Evolutionary conservation across 495 filamentous ascomycete genomes (phyloP).

Genomic region (Talaromyces thailandensis): DNA sequence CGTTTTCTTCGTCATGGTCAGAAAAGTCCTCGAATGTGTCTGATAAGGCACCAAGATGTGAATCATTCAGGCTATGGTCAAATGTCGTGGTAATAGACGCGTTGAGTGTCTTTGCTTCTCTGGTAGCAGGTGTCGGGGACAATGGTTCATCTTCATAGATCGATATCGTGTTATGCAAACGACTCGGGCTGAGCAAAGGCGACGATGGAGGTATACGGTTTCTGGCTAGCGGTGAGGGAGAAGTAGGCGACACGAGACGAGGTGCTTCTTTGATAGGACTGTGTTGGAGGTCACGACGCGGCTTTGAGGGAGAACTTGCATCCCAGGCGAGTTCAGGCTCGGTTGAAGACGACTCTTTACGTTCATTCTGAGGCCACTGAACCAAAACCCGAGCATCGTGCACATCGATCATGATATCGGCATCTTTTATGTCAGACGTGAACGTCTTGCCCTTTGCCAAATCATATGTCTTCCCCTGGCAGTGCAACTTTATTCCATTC

Average conservation of each 20-base stretch:
- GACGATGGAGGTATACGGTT: conserved; percentile 34
- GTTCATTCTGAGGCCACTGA: conserved; percentile 66
- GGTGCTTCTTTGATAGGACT: conserved; percentile 59
- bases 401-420: conserved; percentile 92
- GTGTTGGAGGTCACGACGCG: conserved; percentile 29
- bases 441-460: conserved; percentile 83
- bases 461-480: conserved; percentile 79
- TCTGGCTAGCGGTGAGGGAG: conserved; percentile 57
- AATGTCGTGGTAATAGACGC: conserved; percentile 15
- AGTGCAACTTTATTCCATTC: conserved; percentile 93
- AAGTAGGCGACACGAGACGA: conserved; percentile 60
- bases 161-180: conserved; percentile 40
- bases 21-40: conserved; percentile 51
- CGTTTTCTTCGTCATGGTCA: conserved; percentile 85
- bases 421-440: conserved; percentile 78
- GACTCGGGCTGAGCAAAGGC: conserved; percentile 29
- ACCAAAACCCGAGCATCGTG: conserved; percentile 85
- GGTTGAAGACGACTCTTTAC: conserved; percentile 51
- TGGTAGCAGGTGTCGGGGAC: conserved; percentile 26
- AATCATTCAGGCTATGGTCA: conserved; percentile 20
- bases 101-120: conserved; percentile 16
- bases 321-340: conserved; percentile 65
- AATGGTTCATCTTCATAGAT: conserved; percentile 51
- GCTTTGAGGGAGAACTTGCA: conserved; percentile 32
- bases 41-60: conserved; percentile 45